Conservation (phyloP, 2,329 filamentous ascomycete species). For the Aureobasidium zeae region DNA sequence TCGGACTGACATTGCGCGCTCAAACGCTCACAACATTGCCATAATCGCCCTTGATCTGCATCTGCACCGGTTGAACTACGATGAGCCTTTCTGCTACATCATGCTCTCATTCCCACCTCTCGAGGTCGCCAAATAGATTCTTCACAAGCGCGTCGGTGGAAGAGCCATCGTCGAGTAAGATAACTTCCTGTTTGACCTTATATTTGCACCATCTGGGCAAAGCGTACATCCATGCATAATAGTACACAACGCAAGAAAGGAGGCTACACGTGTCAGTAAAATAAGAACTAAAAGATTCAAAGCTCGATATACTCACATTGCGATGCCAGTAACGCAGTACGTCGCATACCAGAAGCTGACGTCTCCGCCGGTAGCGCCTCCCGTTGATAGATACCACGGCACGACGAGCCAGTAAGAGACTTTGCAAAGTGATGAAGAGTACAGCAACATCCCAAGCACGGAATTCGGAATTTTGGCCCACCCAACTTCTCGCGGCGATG, state of each 20-base stretch:
- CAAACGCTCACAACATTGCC: no score
- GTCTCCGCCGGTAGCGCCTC: conserved; percentile 50
- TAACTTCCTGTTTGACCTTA: conserved; percentile 45
- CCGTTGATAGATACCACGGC: conserved; percentile 61
- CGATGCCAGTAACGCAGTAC: conserved; percentile 56
- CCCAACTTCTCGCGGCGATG: conserved; percentile 44
- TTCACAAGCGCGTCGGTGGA: conserved; percentile 45
- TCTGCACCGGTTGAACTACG: no score
- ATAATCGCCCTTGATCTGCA: no score
- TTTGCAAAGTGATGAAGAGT: conserved; percentile 50
- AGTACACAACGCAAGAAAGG: conserved; percentile 47
- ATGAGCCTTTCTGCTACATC: conserved; percentile 34
- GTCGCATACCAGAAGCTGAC: conserved; percentile 68
- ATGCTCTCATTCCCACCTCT: conserved; percentile 50
- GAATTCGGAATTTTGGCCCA: conserved; percentile 44
- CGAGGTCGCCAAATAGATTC: conserved; percentile 43
- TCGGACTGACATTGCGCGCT: no score
- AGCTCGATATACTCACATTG: conserved; percentile 44
- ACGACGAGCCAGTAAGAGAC: conserved; percentile 57
- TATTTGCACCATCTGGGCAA: conserved; percentile 48
- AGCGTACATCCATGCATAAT: conserved; percentile 48
- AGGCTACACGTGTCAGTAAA: conserved; percentile 33
- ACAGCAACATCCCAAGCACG: conserved; percentile 50
- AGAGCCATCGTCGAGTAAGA: conserved; percentile 42
- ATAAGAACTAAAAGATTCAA: no score